Base-by-base conservation (phyloP, 495 filamentous ascomycete species). In the Neurospora sp. region DNA sequence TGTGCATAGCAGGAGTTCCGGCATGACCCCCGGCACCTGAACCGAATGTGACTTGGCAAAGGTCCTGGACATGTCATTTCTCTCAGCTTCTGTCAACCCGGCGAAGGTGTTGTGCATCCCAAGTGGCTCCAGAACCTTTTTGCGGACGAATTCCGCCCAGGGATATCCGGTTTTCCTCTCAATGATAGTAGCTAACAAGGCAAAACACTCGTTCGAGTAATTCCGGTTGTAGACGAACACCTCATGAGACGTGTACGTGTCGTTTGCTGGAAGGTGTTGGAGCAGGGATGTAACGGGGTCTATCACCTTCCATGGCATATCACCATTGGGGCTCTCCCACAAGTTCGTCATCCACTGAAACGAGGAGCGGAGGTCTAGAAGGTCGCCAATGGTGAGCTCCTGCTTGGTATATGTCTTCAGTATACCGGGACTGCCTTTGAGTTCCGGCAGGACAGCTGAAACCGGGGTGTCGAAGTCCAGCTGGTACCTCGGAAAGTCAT, bases 131-230 rank as follows among this genome's bases (percentile, higher is more conserved):
- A 77, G 8, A 5, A 77, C 47, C 31, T 16, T 72, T 9, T 75
- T 4, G 0, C 37, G 59, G 0, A 76, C 61, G 22, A 74, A 74
- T 10, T 44, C 10, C 1, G 68, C 5, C 74, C 74, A 76, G 3
- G 69, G 12, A 1, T 41, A 53, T 0, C 70, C 41, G 0, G 71
- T 70, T 8, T 22, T 70, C 61, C 69, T 73, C 71, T 74, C 72
- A n/a, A 77, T 42, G 0, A 76, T 39, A 0, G 69, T 38, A 10
- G 71, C 74, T 10, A 73, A 69, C 31, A 76, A 47, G 2, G 71
- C 70, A 16, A 70, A 76, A 20, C 74, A 72, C 31, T 77, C 75
- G 38, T 77, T 77, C n/a, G 70, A 75, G 45, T 77, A 77, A 74
- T 75, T 75, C 3, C 74, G 65, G 2, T 42, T 39, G 37, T 75